Conservation (phyloP, 2,329 filamentous ascomycete genomes). For the Thielaviopsis musarum region DNA sequence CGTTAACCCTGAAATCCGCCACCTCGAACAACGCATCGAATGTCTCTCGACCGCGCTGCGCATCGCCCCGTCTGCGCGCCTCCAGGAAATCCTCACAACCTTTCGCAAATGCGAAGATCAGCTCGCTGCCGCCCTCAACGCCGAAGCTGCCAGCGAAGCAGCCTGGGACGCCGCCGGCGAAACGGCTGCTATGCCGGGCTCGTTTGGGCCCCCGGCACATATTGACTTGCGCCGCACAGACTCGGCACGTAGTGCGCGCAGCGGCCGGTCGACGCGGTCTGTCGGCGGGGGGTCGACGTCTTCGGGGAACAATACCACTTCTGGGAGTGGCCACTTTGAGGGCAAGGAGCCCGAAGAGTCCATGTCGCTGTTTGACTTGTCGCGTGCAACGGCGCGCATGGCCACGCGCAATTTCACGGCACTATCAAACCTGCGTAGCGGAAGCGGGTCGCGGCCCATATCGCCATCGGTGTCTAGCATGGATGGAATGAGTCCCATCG, state of each 20-base stretch:
- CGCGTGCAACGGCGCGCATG: constrained; percentile 40
- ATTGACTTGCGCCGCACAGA: constrained; percentile 1
- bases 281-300: neutral
- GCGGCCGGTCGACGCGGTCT: neutral
- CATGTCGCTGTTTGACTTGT: constrained; percentile 49
- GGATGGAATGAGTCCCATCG: constrained; percentile 5
- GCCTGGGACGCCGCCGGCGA: constrained; percentile 54
- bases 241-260: constrained; percentile 1
- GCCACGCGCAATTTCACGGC: constrained; percentile 42
- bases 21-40: constrained; percentile 67
- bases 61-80: constrained; percentile 49
- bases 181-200: constrained; percentile 36
- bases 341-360: constrained; percentile 35
- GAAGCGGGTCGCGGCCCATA: constrained; percentile 17
- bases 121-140: constrained; percentile 46
- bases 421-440: constrained; percentile 28
- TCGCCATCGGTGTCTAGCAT: constrained; percentile 16
- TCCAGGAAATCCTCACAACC: constrained; percentile 58
- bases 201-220: constrained; percentile 25
- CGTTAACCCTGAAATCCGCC: constrained; percentile 45
- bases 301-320: neutral
- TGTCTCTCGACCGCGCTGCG: constrained; percentile 60
- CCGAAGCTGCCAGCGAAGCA: constrained; percentile 51
- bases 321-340: neutral
- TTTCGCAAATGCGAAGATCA: constrained; percentile 69